Percentiles rank a stretch among this genome's conserved stretches.
These are phyloP conservation scores for Sporobolus alterniflorus DNA, from an alignment of 202 grass and related monocot genomes.

Conservation along the genomic window DNA sequence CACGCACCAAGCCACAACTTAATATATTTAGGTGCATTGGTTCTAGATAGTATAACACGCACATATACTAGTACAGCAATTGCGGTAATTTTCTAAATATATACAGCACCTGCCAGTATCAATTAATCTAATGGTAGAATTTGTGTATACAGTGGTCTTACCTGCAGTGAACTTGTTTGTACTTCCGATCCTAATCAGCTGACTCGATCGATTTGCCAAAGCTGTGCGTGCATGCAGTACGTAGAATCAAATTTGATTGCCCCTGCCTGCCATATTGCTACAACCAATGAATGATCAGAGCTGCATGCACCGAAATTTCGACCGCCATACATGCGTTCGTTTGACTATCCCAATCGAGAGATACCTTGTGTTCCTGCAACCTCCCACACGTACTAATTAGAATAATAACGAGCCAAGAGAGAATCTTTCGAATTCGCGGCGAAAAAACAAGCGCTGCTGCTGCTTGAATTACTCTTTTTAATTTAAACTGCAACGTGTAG, in stretches of 20 bases:
- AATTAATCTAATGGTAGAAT: slow-evolving; percentile 10
- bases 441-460: slow-evolving; percentile 21
- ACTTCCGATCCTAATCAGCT: not conserved
- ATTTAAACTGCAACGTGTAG: not conserved
- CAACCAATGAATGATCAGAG: not conserved
- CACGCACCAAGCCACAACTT: no score
- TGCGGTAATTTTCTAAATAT: not conserved
- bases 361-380: slow-evolving; percentile 59
- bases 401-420: slow-evolving; percentile 23
- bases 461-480: not conserved
- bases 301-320: slow-evolving; percentile 40
- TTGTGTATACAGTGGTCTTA: not conserved
- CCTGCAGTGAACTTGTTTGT: slow-evolving; percentile 15
- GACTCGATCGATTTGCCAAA: slow-evolving; percentile 20
- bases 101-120: not conserved
- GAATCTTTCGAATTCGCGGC: slow-evolving; percentile 41
- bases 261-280: slow-evolving; percentile 20
- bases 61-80: no score
- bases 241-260: slow-evolving; percentile 51
- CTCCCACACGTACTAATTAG: slow-evolving; percentile 36
- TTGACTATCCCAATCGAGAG: slow-evolving; percentile 48
- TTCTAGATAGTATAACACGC: no score
- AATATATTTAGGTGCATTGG: no score
- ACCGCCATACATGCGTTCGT: not conserved
- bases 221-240: not conserved